Percentiles rank a stretch among this genome's conserved stretches.
Evolutionary conservation across 2,329 filamentous ascomycete genomes (phyloP).

Genomic region (Dichotomopilus funicola): DNA sequence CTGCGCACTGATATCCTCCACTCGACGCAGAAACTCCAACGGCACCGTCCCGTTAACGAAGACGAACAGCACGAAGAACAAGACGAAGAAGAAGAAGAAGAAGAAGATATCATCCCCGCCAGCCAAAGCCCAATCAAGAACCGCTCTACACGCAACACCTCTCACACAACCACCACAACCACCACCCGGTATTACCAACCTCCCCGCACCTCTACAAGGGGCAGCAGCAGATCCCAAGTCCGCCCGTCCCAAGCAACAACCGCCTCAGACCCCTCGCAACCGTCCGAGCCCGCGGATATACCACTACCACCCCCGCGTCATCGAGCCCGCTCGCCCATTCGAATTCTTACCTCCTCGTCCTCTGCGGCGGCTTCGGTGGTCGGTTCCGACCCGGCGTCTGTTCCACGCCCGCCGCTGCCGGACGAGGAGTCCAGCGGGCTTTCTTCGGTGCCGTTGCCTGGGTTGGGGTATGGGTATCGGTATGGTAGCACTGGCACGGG

Average conservation of each 20-base stretch:
- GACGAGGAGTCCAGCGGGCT: not conserved
- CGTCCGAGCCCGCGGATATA: constrained; percentile 9
- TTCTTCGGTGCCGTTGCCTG: too few relatives aligned
- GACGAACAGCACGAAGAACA: not conserved
- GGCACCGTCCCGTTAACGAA: not conserved
- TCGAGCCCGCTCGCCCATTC: not conserved
- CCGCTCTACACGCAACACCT: not conserved
- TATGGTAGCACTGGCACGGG: too few relatives aligned
- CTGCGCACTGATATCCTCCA: constrained; percentile 38
- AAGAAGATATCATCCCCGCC: constrained; percentile 28
- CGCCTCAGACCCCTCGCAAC: constrained; percentile 33
- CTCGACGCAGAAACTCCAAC: constrained; percentile 21
- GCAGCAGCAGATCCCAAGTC: constrained; percentile 14
- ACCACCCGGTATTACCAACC: not conserved
- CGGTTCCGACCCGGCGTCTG: too few relatives aligned
- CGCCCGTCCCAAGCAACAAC: constrained; percentile 40
- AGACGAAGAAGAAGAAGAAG: constrained; percentile 15
- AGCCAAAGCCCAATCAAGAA: constrained; percentile 25
- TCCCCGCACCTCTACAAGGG: not conserved
- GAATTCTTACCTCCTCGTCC: too few relatives aligned
- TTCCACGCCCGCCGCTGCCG: not conserved
- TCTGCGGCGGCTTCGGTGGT: too few relatives aligned
- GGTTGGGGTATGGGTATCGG: too few relatives aligned
- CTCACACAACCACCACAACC: not conserved
- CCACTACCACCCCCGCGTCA: not conserved